Evolutionary conservation across 2,329 filamentous ascomycete genomes (phyloP).

Genomic region (Trichoderma lentiforme): DNA sequence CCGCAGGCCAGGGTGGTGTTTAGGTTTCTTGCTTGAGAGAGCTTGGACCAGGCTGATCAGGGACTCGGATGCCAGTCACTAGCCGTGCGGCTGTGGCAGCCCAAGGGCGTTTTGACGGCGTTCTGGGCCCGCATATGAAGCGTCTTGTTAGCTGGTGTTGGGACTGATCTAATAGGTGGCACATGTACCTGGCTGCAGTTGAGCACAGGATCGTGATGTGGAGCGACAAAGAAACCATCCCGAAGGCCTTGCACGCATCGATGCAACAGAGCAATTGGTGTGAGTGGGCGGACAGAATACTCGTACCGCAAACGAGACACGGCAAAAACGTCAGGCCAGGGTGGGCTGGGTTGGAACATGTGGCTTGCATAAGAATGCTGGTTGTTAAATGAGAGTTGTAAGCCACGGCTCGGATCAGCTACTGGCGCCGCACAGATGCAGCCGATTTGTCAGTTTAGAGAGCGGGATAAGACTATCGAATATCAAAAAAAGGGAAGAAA

Average conservation of each 20-base stretch:
- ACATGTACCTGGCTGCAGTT: not conserved
- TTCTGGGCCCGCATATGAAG: not conserved
- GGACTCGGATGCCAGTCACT: constrained; percentile 7
- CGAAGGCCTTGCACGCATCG: constrained; percentile 7
- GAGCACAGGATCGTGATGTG: constrained; percentile 3
- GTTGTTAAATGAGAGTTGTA: constrained; percentile 12
- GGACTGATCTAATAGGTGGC: not conserved
- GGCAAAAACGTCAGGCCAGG: not conserved
- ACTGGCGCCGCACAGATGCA: not conserved
- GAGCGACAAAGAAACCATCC: constrained; percentile 1
- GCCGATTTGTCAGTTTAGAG: not conserved
- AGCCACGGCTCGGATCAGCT: not conserved
- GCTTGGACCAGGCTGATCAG: constrained; percentile 12
- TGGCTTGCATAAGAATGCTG: constrained; percentile 18
- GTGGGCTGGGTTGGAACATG: constrained; percentile 10
- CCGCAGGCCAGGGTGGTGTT: constrained; percentile 18
- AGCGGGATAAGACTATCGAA: constrained; percentile 3
- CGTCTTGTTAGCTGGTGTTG: not conserved
- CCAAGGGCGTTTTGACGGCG: not conserved
- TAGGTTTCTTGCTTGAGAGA: not conserved
- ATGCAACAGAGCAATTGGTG: not conserved
- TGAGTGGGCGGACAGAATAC: not conserved
- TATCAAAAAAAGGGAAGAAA: not conserved
- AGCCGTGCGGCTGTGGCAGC: constrained; percentile 15
- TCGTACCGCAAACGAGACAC: not conserved